Evolutionary conservation across 2,329 filamentous ascomycete species (phyloP).

Genomic region (Phaeosphaeria sp.): DNA sequence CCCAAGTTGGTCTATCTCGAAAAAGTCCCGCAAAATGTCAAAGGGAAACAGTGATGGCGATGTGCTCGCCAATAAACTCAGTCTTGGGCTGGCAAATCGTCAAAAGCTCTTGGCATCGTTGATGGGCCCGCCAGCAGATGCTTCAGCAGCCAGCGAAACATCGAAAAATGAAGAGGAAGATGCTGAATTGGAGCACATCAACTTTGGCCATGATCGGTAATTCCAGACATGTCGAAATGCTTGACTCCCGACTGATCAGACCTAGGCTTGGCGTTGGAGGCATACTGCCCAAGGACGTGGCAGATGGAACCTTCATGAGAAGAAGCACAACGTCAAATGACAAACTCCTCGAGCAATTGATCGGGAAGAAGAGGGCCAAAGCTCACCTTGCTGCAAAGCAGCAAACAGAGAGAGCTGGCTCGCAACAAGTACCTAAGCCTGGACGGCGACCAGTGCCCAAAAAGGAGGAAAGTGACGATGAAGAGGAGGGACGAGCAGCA

Average conservation of each 20-base stretch:
- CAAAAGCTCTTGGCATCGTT: conserved; percentile 63
- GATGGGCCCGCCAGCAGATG: conserved; percentile 56
- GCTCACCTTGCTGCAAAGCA: conserved; percentile 35
- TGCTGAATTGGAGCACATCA: conserved; percentile 63
- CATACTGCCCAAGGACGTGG: conserved; percentile 42
- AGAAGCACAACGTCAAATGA: conserved; percentile 50
- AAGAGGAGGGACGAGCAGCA: conserved; percentile 47
- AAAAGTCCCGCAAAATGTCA: conserved; percentile 34
- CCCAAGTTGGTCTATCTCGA: conserved; percentile 13
- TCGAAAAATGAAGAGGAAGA: conserved; percentile 54
- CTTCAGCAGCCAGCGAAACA: conserved; percentile 47
- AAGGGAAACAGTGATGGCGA: conserved; percentile 55
- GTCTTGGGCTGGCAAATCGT: conserved; percentile 60
- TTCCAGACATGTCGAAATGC: conserved; percentile 12
- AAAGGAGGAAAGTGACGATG: conserved; percentile 46
- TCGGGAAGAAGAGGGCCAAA: conserved; percentile 53
- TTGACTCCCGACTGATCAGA: neutral
- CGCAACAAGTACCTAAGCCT: conserved; percentile 34
- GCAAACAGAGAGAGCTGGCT: conserved; percentile 23
- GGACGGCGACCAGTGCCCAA: conserved; percentile 20
- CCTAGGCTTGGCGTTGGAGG: conserved; percentile 50
- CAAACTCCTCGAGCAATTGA: conserved; percentile 49
- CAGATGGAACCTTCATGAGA: conserved; percentile 46
- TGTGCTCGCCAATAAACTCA: conserved; percentile 62
- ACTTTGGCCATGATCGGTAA: conserved; percentile 61